Base-by-base conservation (phyloP, 371 early-diverging fungal genomes). In the Fennellomyces sp. region DNA sequence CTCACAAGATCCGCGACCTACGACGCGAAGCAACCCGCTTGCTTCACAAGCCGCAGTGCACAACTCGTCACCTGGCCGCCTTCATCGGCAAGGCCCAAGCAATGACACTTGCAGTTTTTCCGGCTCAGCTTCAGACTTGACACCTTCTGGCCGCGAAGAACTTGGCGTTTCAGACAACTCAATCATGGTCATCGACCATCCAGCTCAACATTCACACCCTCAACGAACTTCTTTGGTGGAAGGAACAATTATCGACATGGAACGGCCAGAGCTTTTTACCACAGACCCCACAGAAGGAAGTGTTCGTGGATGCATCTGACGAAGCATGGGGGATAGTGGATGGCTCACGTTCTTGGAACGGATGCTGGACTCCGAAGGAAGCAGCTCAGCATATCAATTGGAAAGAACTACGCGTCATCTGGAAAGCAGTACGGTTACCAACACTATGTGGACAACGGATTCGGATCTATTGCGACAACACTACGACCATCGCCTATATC, bases 211-310 rank as follows among this genome's bases (percentile, higher is more conserved):
- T 8, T 7, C 12, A 7, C 5, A 17, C 51, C 4, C 23, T 50
- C 29, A 6, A 50, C 19, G 58, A 75, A 6, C 66, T 70, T 0
- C 31, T n/a, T 0, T 74, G 75, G 75, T 73, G 65, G 69, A n/a
- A 10, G 2, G 19, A 54, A 0, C 60, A 63, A 25, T 36, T 64
- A 0, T 23, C 42, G 12, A 12, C 21, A 31, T 70, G 70, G 69
- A 66, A 68, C 51, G 70, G 70, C 1, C 61, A 17, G 15, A 38
- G 60, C 15, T 65, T 66, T 52, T 45, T 73, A 2, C 55, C 52
- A 21, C 19, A 48, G 15, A 36, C 42, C 1, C 53, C 58, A 8
- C 36, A 53, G 11, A 12, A 33, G 31, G 61, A 74, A 21, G 38
- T 68, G 1, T 70, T 47, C 58, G 68, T 70, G 7, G 64, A 67